A percentile compares a stretch with the other conserved stretches of the same genome.
Evolutionary conservation across 2,329 filamentous ascomycete genomes (phyloP).

Genomic region (Fusarium concolor): DNA sequence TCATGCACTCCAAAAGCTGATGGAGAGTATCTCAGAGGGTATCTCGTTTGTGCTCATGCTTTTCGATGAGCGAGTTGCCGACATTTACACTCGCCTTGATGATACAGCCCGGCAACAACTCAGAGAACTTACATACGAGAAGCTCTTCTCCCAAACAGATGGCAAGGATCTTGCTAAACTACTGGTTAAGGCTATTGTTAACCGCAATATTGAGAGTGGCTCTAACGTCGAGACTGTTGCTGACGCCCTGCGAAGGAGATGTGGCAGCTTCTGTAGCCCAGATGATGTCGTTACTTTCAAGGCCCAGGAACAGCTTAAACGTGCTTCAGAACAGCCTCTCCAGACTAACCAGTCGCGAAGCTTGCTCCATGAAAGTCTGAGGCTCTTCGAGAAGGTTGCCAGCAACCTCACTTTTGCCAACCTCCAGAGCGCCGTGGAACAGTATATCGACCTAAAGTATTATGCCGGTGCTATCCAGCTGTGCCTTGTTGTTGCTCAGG

Average conservation of each 20-base stretch:
- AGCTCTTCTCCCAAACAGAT: conserved; percentile 80
- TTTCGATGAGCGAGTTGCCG: conserved; percentile 91
- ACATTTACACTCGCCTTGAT: conserved; percentile 83
- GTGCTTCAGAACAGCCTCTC: conserved; percentile 80
- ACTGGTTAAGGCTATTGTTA: conserved; percentile 96
- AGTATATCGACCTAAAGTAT: conserved; percentile 86
- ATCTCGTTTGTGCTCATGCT: conserved; percentile 96
- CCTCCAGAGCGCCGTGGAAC: conserved; percentile 78
- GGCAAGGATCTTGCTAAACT: conserved; percentile 94
- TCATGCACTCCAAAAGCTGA: conserved; percentile 84
- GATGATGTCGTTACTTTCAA: conserved; percentile 99
- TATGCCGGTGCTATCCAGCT: conserved; percentile 94
- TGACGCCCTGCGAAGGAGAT: conserved; percentile 89
- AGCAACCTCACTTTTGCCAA: conserved; percentile 84
- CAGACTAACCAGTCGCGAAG: conserved; percentile 82
- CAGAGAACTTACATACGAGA: conserved; percentile 84
- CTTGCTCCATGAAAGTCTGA: conserved; percentile 87
- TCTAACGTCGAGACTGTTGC: conserved; percentile 98
- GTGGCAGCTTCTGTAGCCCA: conserved; percentile 96
- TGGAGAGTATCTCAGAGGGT: conserved; percentile 92
- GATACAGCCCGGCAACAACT: conserved; percentile 76
- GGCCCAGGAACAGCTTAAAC: conserved; percentile 92
- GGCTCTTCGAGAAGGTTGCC: conserved; percentile 89
- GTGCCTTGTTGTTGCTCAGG: conserved; percentile 82
- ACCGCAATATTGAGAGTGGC: conserved; percentile 95